These are phyloP conservation scores for Gentiana straminea DNA, from an alignment of 257 asterid species.

Conservation along the genomic window DNA sequence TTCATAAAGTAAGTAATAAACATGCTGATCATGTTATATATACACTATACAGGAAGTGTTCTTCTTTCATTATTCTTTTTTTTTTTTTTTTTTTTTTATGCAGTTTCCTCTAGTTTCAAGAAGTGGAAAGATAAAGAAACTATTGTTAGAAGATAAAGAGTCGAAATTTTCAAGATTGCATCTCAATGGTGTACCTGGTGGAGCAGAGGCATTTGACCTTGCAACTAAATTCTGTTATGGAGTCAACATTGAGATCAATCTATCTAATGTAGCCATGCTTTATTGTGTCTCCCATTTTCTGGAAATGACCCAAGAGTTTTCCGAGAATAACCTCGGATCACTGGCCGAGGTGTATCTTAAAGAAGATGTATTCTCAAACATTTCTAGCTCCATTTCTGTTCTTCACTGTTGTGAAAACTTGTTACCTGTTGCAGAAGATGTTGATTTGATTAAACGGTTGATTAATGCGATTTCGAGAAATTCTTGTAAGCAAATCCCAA, in stretches of 20 bases:
- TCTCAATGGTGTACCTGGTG: slow-evolving; percentile 70
- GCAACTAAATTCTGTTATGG: slow-evolving; percentile 95
- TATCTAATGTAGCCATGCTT: slow-evolving; percentile 54
- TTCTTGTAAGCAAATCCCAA: slow-evolving; percentile 40
- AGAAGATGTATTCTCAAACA: slow-evolving; percentile 46
- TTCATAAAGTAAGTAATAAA: slow-evolving; percentile 64
- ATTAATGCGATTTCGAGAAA: slow-evolving; percentile 57
- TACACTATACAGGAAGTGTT: not conserved
- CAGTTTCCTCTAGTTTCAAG: slow-evolving; percentile 88
- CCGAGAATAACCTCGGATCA: slow-evolving; percentile 63
- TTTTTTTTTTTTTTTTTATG: slow-evolving; percentile 9
- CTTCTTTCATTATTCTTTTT: no score
- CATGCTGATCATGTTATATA: not conserved
- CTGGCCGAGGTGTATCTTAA: slow-evolving; percentile 50
- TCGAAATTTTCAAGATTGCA: slow-evolving; percentile 50
- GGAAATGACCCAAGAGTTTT: slow-evolving; percentile 81
- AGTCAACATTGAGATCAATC: slow-evolving; percentile 52
- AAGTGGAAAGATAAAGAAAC: slow-evolving; percentile 64
- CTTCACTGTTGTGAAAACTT: slow-evolving; percentile 63
- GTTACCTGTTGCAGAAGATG: slow-evolving; percentile 55
- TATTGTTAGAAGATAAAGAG: slow-evolving; percentile 55
- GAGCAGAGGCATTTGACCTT: slow-evolving; percentile 76
- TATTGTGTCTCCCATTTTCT: slow-evolving; percentile 65
- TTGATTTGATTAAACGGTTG: slow-evolving; percentile 40
- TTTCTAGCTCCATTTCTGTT: slow-evolving; percentile 55